Percentiles rank a stretch among this genome's conserved stretches.
phyloP scores from a whole-genome alignment of 192 early-diverging fungal species.

The Geosiphon pyriformis region DNA sequence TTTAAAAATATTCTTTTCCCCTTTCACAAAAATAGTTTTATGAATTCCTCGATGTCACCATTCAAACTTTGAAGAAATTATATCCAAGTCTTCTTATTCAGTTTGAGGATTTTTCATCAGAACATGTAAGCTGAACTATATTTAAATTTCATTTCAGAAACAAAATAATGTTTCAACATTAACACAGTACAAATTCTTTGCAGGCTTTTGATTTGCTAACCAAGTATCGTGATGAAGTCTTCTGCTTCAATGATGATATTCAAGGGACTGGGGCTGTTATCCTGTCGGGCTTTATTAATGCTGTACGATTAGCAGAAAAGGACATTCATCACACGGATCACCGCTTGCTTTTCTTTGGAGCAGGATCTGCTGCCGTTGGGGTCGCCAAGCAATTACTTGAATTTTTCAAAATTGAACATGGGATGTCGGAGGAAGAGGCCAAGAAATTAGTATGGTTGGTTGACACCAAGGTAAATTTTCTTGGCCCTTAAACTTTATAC shows the following conservation, averaged over 20 bases:
- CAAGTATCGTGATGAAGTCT: conserved; percentile 66
- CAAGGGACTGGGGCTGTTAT: conserved; percentile 94
- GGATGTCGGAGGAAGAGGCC: conserved; percentile 67
- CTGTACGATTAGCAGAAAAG: conserved; percentile 52
- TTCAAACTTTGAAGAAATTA: conserved; percentile 57
- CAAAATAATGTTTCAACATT: too few species aligned
- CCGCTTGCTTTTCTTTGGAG: conserved; percentile 89
- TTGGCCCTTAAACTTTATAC: too few species aligned
- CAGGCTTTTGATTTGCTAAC: conserved; percentile 76
- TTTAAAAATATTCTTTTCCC: conserved; percentile 5
- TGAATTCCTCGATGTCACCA: conserved; percentile 76
- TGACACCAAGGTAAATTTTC: conserved; percentile 64
- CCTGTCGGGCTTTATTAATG: conserved; percentile 88
- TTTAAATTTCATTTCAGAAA: too few species aligned
- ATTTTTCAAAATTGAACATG: conserved; percentile 72
- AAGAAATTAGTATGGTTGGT: conserved; percentile 75
- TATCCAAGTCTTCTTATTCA: conserved; percentile 87
- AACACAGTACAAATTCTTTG: not conserved
- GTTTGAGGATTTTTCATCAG: conserved; percentile 94
- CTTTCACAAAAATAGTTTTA: conserved; percentile 53
- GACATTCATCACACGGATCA: conserved; percentile 67
- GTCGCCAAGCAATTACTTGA: conserved; percentile 87
- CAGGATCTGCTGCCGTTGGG: conserved; percentile 92
- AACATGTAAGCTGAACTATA: conserved; percentile 51
- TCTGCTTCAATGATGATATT: conserved; percentile 96